Evolutionary conservation across 225 moss, liverwort and hornwort genomes (phyloP), one percentile per base, ranked within the genome.

Genomic region (Physcomitrellopsis africana): DNA sequence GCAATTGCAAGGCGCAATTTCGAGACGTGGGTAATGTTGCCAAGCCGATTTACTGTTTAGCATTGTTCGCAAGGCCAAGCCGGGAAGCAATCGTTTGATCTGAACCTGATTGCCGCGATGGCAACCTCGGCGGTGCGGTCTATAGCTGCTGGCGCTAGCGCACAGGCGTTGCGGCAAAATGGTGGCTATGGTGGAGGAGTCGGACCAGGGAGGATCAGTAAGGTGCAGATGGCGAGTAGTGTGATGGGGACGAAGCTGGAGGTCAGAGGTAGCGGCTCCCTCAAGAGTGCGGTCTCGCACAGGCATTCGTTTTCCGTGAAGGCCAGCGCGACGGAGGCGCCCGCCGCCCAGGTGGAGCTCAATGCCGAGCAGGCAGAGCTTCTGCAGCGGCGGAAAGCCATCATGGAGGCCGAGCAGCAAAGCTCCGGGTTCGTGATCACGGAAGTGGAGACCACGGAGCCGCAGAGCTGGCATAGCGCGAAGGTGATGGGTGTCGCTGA

Each of bases 381-480:
- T 13, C 80, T 84, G 69, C 72, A 86, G 55, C 83, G 69, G 63
- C 82, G 92, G 55, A 78, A 69, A 68, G 84, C 84, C 49, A 81
- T 91, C 52, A 70, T 79, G 71, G 70, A 86, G 26, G 86, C 83
- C 60, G 89, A 89, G 46, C 69, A 60, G 70, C 84, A 73, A 29
- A 54, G 73, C 5, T 76, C 73, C 1, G 77, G 82, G 52, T 96
- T 92, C 9, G 81, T 73, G 2, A 62, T 93, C 11, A 68, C 72
- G 65, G 93, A 92, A 65, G 83, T 92, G 14, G 96, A 88, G 1
- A 69, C 77, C 1, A 76, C 79, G 9, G 82, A 60, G 8, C 71
- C 60, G 15, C 76, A 79, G 75, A 92, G 91, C 43, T 96, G 90
- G 89, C 87, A 96, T 51, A 0, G 71, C 13, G 88, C 84, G 3